Evolutionary conservation across 2,329 filamentous ascomycete genomes (phyloP), one percentile per base, ranked within the genome.

Genomic region (Colletotrichum sp.): DNA sequence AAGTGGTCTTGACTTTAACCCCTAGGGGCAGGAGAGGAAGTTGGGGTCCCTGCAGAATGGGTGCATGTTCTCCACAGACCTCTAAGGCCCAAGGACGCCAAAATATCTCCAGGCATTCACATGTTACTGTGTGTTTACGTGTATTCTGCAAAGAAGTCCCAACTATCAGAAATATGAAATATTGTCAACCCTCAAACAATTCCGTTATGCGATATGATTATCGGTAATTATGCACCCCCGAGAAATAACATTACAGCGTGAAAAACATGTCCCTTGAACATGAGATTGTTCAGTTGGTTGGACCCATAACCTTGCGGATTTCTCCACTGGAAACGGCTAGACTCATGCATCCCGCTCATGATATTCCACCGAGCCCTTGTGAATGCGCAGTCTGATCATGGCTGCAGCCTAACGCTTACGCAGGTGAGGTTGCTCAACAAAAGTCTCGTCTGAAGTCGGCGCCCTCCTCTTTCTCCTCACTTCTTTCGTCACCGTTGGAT

Each of bases 121-220:
- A 52, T 52, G 10, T 21, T 13, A 6, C 9, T 12, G 6, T 52
- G n/a, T 21, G n/a, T 13, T 52, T 13, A 13, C 6, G 3, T 13
- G n/a, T n/a, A 13, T 52, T 52, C n/a, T 13, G 12, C n/a, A 18
- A 12, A 21, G 6, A 21, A 21, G 5, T 13, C 44, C 12, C n/a
- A 12, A 52, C 2, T 13, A 21, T 13, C n/a, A 52, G n/a, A 52
- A 1, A 52, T 13, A 13, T 13, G 16, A 52, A 13, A 21, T 7
- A 21, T 4, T 13, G 6, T 0, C 44, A 13, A 12, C 7, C 4
- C 0, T 52, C 44, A 21, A 21, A 21, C 12, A 13, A 0, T 52
- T 13, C 7, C 10, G 44, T 52, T 10, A 52, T 13, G 12, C 10
- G 6, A 52, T 12, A n/a, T 7, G 6, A 0, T 21, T 7, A 3